Evolutionary conservation across 495 filamentous ascomycete species (phyloP).

Genomic region (Massariosphaeria phaeospora): DNA sequence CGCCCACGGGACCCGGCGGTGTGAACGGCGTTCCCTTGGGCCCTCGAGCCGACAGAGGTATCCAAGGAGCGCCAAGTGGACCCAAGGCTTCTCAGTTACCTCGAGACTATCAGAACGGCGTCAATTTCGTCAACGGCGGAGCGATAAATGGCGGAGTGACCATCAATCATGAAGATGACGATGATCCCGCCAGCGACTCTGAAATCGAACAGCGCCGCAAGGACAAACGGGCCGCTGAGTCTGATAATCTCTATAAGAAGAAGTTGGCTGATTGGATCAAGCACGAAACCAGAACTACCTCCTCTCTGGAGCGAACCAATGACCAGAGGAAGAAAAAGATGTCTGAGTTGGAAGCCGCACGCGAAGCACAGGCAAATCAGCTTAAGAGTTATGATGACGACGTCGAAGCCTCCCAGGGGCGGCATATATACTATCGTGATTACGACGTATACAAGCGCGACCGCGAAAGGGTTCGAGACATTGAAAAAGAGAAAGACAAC

Average conservation of each 20-base stretch:
- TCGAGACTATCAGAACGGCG: slow-evolving; percentile 72
- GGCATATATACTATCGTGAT: slow-evolving; percentile 80
- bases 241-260: slow-evolving; percentile 77
- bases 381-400: slow-evolving; percentile 88
- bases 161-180: slow-evolving; percentile 72
- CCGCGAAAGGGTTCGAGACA: slow-evolving; percentile 63
- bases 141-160: slow-evolving; percentile 52
- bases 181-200: slow-evolving; percentile 80
- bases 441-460: slow-evolving; percentile 78
- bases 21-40: slow-evolving; percentile 83
- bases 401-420: slow-evolving; percentile 64
- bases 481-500: slow-evolving; percentile 73
- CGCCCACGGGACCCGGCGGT: slow-evolving; percentile 63
- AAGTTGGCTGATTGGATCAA: slow-evolving; percentile 87
- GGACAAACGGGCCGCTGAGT: slow-evolving; percentile 65
- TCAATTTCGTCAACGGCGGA: slow-evolving; percentile 82
- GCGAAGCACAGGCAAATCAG: slow-evolving; percentile 66
- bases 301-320: slow-evolving; percentile 77
- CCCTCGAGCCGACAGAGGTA: slow-evolving; percentile 59
- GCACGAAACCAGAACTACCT: slow-evolving; percentile 74
- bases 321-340: slow-evolving; percentile 71
- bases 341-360: slow-evolving; percentile 50
- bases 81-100: slow-evolving; percentile 70
- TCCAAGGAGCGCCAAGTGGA: slow-evolving; percentile 74
- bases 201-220: slow-evolving; percentile 71